Conservation (phyloP, 2,329 filamentous ascomycete genomes). For the Cladosporium oxysporum region DNA sequence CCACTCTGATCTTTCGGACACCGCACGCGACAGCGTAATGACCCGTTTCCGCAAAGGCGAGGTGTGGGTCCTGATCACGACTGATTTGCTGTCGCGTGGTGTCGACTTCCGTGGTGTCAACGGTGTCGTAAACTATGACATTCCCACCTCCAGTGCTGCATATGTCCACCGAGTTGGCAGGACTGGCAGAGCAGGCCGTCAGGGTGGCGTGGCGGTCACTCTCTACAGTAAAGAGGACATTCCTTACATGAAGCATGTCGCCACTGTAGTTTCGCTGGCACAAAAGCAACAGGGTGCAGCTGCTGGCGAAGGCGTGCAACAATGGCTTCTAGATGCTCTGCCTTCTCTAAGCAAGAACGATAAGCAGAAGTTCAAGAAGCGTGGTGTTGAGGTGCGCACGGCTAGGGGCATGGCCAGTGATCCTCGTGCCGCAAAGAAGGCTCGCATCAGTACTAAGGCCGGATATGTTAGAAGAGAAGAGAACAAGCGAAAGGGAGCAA, state of each 20-base stretch:
- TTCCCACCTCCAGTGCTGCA: conserved; percentile 82
- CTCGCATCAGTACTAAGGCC: conserved; percentile 80
- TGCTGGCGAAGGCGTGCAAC: conserved; percentile 61
- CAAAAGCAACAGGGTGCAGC: conserved; percentile 62
- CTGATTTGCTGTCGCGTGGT: conserved; percentile 86
- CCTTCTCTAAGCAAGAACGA: conserved; percentile 82
- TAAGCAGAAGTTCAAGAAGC: conserved; percentile 76
- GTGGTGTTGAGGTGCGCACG: conserved; percentile 73
- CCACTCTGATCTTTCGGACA: conserved; percentile 80
- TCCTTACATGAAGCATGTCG: conserved; percentile 83
- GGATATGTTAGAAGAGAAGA: conserved; percentile 71
- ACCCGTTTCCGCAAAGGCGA: conserved; percentile 86
- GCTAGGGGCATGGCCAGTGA: conserved; percentile 42
- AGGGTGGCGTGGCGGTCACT: conserved; percentile 87
- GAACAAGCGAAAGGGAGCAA: conserved; percentile 57
- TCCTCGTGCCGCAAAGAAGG: conserved; percentile 49
- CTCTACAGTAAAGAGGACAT: conserved; percentile 96
- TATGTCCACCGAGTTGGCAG: conserved; percentile 94
- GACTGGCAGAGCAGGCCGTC: conserved; percentile 83
- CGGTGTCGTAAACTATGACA: conserved; percentile 96
- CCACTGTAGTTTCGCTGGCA: conserved; percentile 84
- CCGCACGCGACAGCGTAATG: conserved; percentile 77
- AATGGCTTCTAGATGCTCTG: conserved; percentile 86
- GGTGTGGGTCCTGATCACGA: conserved; percentile 95
- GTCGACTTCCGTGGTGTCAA: conserved; percentile 95